Conservation (phyloP, 352 stramenopile genomes). For the Pythium sukuiense region DNA sequence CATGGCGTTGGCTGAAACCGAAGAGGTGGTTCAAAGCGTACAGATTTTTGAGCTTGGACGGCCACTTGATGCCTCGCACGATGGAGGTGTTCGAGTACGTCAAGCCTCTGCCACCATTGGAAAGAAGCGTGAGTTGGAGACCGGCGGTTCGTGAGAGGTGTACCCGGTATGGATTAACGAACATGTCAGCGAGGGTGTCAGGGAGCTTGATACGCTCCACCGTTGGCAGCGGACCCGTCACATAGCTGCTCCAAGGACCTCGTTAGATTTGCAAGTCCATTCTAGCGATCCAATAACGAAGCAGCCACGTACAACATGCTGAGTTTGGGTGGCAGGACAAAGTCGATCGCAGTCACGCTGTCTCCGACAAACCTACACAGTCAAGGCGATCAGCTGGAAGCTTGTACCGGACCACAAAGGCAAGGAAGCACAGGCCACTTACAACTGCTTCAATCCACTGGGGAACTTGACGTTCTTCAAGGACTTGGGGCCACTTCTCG, state of each 20-base stretch:
- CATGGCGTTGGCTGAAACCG: neutral
- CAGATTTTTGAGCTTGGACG: neutral
- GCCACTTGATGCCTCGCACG: neutral
- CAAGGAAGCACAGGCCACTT: neutral
- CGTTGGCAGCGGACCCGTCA: neutral
- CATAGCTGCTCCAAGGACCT: neutral
- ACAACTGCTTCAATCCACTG: neutral
- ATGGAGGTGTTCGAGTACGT: neutral
- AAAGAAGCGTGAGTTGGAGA: neutral
- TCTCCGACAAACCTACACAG: neutral
- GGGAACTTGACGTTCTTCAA: neutral
- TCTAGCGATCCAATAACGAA: neutral
- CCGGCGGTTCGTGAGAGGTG: neutral
- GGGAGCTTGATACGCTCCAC: neutral
- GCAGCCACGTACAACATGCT: neutral
- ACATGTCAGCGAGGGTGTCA: neutral
- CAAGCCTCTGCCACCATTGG: neutral
- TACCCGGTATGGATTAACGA: neutral
- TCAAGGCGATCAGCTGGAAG: neutral
- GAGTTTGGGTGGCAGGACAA: neutral
- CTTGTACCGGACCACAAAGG: neutral
- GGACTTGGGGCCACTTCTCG: neutral
- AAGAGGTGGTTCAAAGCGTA: neutral
- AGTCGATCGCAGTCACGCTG: neutral
- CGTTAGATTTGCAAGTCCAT: neutral